Percentiles rank a stretch among this genome's conserved stretches.
Conservation (phyloP, 768 basidiomycete species). For the Sarcomyxa edulis region DNA sequence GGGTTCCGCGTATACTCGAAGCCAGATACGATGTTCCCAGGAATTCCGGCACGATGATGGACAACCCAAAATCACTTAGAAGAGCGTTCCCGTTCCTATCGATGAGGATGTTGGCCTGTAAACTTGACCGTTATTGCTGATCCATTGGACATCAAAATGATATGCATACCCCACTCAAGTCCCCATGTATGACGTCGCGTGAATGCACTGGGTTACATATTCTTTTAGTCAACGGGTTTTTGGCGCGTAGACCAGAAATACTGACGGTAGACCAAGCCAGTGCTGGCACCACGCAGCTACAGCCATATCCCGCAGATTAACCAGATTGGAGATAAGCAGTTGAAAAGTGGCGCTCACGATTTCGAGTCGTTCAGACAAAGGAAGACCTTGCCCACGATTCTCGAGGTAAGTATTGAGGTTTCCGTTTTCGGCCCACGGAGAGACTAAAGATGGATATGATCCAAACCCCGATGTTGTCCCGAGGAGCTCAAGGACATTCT, state of each 20-base stretch:
- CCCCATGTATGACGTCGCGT: slow-evolving; percentile 1
- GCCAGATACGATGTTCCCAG: slow-evolving; percentile 2
- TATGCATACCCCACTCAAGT: slow-evolving; percentile 2
- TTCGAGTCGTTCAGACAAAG: slow-evolving; percentile 2
- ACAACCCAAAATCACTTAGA: slow-evolving; percentile 5
- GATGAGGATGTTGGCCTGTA: slow-evolving; percentile 3
- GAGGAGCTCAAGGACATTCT: slow-evolving; percentile 2
- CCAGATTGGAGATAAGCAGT: too few species aligned
- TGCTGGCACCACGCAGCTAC: slow-evolving; percentile 1
- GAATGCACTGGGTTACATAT: neutral
- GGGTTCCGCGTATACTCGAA: slow-evolving; percentile 1
- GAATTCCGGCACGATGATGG: slow-evolving; percentile 1
- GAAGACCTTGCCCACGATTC: neutral
- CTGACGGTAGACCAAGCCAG: slow-evolving; percentile 5
- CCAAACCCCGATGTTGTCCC: slow-evolving; percentile 3
- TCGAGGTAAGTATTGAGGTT: slow-evolving; percentile 1
- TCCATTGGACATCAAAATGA: too few species aligned
- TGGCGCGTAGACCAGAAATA: neutral
- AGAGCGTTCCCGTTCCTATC: neutral
- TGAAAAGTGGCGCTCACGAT: neutral
- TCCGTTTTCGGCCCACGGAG: slow-evolving; percentile 2
- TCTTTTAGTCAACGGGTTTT: neutral
- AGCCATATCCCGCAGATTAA: too few species aligned
- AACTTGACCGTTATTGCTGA: neutral
- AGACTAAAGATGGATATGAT: slow-evolving; percentile 3